Base-by-base conservation (phyloP, 2,329 filamentous ascomycete species). In the Tricladium varicosporioides region DNA sequence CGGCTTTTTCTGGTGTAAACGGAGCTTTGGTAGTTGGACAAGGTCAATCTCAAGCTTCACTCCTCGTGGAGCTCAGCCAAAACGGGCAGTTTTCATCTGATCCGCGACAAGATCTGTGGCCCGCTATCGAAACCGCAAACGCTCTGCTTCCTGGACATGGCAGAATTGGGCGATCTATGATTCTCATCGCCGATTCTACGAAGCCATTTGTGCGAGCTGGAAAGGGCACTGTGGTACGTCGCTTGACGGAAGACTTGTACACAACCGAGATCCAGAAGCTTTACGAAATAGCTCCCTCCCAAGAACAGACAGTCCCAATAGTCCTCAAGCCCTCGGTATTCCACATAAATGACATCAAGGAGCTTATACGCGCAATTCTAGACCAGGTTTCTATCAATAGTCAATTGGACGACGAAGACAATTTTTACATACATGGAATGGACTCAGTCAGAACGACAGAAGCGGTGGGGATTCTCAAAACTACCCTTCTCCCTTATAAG, bases 181-280 rank as follows among this genome's bases (percentile, higher is more conserved):
- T 56, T 8, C 16, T 56, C 19, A 14, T 51, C 7, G 40, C 53
- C 18, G 15, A 45, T 11, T n/a, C 53, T 22, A n/a, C 31, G 3
- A 51, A 48, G 36, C 53, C 53, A 19, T 27, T 51, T 7, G 22
- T 48, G 15, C 40, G 54, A n/a, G 54, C 54, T 5, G 44, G 54
- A 36, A 56, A 52, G 36, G 42, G 51, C 15, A 56, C 54, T 27
- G 43, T 51, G n/a, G n/a, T 40, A 13, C 10, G 36, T 11, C 10
- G n/a, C 11, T n/a, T 40, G 36, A 13, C 36, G 11, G 36, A 40
- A n/a, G n/a, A 40, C 11, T 13, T 13, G 11, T 40, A 13, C 11
- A 4, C 10, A n/a, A n/a, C 36, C 11, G 36, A 40, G n/a, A 40
- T 40, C 10, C 11, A 40, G 10, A 40, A 40, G 36, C 36, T 40